Conservation (phyloP, 1,284 basidiomycete genomes). For the Leccinum solheimii region DNA sequence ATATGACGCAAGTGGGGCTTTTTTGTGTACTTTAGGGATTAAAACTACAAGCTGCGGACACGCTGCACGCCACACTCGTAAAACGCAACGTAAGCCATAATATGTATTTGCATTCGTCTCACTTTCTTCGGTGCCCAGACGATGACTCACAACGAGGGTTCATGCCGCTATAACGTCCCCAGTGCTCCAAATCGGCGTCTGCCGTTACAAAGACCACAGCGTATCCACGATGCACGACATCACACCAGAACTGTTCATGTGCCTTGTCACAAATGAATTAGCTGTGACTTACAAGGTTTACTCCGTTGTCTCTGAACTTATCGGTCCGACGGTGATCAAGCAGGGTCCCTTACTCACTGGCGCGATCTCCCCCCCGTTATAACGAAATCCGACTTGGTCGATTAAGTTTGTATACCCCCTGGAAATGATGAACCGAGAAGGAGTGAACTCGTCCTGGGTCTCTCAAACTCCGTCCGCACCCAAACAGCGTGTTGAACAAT, state of each 20-base stretch:
- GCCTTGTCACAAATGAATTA: not conserved
- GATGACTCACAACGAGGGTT: not conserved
- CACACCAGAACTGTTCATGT: not conserved
- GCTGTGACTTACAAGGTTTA: not conserved
- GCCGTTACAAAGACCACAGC: not conserved
- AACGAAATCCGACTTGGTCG: not conserved
- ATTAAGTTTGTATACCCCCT: not conserved
- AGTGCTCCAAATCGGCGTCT: not conserved
- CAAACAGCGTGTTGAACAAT: conserved; percentile 16
- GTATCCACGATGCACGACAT: not conserved
- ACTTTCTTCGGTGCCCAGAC: not conserved
- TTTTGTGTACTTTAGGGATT: not conserved
- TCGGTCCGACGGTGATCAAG: conserved; percentile 1
- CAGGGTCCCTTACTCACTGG: conserved; percentile 2
- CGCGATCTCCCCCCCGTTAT: conserved; percentile 22
- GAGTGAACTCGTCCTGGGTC: conserved; percentile 1
- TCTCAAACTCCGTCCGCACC: conserved; percentile 15
- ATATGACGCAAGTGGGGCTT: not conserved
- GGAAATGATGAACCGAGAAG: conserved; percentile 1
- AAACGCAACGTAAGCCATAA: not conserved
- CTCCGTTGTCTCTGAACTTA: not conserved
- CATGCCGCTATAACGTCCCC: not conserved
- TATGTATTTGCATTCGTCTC: not conserved
- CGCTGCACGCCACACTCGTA: not conserved
- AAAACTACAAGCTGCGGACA: not conserved